Conservation (phyloP, 805 yeast genomes). For the Priceomyces haplophilus region DNA sequence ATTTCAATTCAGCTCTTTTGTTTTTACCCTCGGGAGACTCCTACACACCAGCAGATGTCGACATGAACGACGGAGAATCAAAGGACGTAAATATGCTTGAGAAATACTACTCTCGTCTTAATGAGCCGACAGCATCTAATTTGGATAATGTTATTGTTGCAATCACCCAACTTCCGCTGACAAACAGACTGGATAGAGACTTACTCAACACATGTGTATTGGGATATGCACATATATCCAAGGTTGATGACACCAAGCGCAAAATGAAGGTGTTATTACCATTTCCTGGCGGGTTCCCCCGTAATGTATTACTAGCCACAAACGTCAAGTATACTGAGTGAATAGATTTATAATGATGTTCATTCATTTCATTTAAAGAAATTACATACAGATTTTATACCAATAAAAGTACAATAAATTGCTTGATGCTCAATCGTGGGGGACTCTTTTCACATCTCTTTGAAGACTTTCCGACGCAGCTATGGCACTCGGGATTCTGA, state of each 20-base stretch:
- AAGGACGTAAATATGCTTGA: constrained; percentile 29
- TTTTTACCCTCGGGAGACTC: constrained; percentile 45
- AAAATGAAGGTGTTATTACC: constrained; percentile 76
- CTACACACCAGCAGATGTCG: constrained; percentile 32
- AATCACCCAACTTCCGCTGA: constrained; percentile 37
- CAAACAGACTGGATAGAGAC: constrained; percentile 43
- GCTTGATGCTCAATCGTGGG: neutral
- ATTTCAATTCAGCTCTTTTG: constrained; percentile 32
- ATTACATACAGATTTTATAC: neutral
- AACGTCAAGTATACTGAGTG: constrained; percentile 79
- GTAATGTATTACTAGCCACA: constrained; percentile 70
- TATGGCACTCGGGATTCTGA: constrained; percentile 90
- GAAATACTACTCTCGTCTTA: constrained; percentile 30
- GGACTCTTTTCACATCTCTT: constrained; percentile 22
- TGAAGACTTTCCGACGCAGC: constrained; percentile 70
- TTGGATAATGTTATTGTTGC: constrained; percentile 79
- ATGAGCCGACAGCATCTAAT: constrained; percentile 48
- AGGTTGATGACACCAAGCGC: constrained; percentile 71
- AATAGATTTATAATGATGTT: too few relatives aligned
- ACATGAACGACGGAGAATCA: constrained; percentile 17
- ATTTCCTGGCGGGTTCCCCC: constrained; percentile 81
- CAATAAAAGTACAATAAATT: constrained; percentile 2
- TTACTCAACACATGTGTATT: constrained; percentile 58
- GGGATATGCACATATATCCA: constrained; percentile 73
- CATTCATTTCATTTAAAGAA: too few relatives aligned